phyloP scores from a whole-genome alignment of 2,329 filamentous ascomycete species.

The Aspergillus niger region DNA sequence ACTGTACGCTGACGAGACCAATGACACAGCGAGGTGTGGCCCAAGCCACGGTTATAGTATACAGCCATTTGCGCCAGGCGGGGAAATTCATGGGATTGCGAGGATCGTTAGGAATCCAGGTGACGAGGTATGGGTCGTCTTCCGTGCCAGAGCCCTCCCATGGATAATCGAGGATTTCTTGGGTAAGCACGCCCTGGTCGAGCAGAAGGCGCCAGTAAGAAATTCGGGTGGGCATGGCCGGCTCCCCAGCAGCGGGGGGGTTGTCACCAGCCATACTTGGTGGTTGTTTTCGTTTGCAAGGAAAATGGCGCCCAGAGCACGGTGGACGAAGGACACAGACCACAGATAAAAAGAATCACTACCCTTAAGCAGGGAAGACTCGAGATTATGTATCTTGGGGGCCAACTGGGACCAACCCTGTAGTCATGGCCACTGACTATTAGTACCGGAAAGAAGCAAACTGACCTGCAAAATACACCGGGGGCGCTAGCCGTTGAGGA shows the following conservation, averaged over 20 bases:
- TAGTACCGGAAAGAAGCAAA: neutral
- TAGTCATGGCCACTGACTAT: neutral
- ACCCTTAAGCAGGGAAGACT: neutral
- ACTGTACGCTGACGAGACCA: conserved; percentile 44
- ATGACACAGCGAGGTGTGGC: conserved; percentile 42
- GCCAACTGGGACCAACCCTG: neutral
- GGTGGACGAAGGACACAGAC: neutral
- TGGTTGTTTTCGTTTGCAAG: neutral
- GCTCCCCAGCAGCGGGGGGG: conserved; percentile 4
- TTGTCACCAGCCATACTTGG: neutral
- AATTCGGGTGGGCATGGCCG: conserved; percentile 16
- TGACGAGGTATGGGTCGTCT: conserved; percentile 43
- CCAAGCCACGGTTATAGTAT: conserved; percentile 39
- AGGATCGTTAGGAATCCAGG: conserved; percentile 43
- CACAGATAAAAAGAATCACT: neutral
- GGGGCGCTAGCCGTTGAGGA: neutral
- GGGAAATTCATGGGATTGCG: conserved; percentile 44
- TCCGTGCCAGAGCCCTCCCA: conserved; percentile 42
- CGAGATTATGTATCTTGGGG: neutral
- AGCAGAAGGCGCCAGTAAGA: conserved; percentile 19
- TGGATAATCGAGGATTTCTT: conserved; percentile 29
- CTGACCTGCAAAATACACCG: neutral
- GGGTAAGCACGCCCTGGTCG: conserved; percentile 26
- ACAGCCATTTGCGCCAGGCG: conserved; percentile 38
- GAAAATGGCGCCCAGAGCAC: neutral